These are phyloP conservation scores for Fusarium pilosicola DNA, from an alignment of 2,329 filamentous ascomycete species.

Conservation along the genomic window DNA sequence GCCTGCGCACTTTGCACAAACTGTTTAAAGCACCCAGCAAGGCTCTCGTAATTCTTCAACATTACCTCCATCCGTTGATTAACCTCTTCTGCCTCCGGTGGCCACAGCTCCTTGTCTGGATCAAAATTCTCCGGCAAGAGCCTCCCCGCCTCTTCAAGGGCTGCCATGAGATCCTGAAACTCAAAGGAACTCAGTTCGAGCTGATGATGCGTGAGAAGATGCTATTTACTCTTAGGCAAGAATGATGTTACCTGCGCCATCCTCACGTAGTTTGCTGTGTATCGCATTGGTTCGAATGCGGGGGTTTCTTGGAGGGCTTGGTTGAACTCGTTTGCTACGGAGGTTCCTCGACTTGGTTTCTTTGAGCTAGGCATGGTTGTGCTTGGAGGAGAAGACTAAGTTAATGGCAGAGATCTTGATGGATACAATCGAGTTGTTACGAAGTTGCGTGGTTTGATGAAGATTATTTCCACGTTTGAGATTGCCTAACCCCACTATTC, in stretches of 20 bases:
- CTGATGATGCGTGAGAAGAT: background rate
- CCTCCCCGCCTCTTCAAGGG: rapidly evolving
- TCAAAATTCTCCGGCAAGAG: background rate
- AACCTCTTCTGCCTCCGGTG: background rate
- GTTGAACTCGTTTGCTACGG: constrained; percentile 3
- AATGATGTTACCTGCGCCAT: background rate
- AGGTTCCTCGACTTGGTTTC: background rate
- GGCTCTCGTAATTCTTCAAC: background rate
- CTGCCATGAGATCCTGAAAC: constrained; percentile 1
- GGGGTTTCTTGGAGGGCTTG: background rate
- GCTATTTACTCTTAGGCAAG: rapidly evolving
- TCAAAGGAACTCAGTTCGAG: background rate
- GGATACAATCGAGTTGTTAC: background rate
- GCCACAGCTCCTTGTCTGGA: background rate
- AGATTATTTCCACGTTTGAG: background rate
- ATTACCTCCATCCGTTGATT: background rate
- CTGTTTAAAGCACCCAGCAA: constrained; percentile 3
- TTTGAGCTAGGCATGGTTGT: background rate
- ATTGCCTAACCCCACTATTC: background rate
- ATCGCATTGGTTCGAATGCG: constrained; percentile 15
- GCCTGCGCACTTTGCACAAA: constrained; percentile 10
- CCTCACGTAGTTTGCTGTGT: background rate
- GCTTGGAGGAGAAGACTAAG: rapidly evolving
- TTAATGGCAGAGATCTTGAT: rapidly evolving
- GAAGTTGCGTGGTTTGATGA: background rate